A percentile compares a stretch with the other conserved stretches of the same genome.
These are phyloP conservation scores for Prunus yedoensis DNA, from an alignment of 331 rosid species.

Conservation along the genomic window DNA sequence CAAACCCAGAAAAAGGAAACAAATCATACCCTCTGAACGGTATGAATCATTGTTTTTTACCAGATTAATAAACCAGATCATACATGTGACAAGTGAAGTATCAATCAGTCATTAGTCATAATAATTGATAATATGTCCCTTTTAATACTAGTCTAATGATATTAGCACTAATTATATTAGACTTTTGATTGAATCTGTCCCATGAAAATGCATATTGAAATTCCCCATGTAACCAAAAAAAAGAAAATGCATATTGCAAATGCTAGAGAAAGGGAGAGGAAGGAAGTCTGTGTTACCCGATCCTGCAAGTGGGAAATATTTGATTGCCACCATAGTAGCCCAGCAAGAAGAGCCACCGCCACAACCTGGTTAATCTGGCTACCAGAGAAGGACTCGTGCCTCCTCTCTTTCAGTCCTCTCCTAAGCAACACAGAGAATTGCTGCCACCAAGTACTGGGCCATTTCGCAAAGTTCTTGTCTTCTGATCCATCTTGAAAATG, in stretches of 20 bases:
- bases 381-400: conserved; percentile 49
- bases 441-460: conserved; percentile 74
- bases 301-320: conserved; percentile 55
- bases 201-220: no score
- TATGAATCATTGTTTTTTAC: no score
- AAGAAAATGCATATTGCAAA: not conserved
- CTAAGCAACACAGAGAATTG: conserved; percentile 61
- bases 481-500: conserved; percentile 23
- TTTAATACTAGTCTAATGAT: no score
- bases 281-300: conserved; percentile 34
- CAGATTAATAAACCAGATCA: no score
- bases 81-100: no score
- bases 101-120: no score
- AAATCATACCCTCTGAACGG: no score
- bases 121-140: no score
- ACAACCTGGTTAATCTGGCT: conserved; percentile 47
- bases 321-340: conserved; percentile 65
- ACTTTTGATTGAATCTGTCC: no score
- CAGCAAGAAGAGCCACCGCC: conserved; percentile 42
- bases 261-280: not conserved
- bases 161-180: no score
- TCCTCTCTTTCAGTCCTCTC: conserved; percentile 70
- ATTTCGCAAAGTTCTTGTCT: conserved; percentile 33
- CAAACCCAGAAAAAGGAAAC: no score
- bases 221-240: not conserved